Base-by-base conservation (phyloP, 176 grass and related monocot species). In the Oryza punctata region DNA sequence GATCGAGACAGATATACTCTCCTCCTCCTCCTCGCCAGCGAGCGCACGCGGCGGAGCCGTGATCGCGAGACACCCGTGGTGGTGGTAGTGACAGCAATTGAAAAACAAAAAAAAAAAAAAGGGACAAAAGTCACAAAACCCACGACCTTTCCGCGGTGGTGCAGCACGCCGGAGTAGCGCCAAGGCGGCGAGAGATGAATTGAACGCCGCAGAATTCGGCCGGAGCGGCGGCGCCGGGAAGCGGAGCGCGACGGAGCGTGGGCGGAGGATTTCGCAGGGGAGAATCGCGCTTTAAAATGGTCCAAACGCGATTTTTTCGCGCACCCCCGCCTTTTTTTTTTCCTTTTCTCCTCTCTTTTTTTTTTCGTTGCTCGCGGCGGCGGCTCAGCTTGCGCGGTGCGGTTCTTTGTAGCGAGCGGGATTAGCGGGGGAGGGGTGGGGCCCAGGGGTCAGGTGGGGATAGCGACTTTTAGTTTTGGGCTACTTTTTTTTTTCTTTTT, bases 201-300 rank as follows among this genome's bases (percentile, higher is more conserved):
- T 8, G 85, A 57, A 57, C 70, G 71, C 24, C 30, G 14, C 41
- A 6, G 1, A 43, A 44, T 46, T 67, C 32, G 61, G 33, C 76
- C 25, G 18, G 23, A 32, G 10, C 33, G 43, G 7, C 18, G 21
- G 19, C 28, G 49, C 8, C 38, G 16, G 64, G 67, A 19, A 19
- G 40, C 16, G 3, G 19, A 49, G 37, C 35, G 57, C 65, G 88
- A 72, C 71, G n/a, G 11, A 12, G 2, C 4, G 46, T 54, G 64
- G 5, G 0, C 38, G 12, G 65, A 6, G 18, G 25, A 49, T 3
- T 72, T 37, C 68, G 69, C 59, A 14, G 46, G 79, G 57, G 78
- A 73, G 84, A 82, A 82, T 65, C 12, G 46, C 57, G 25, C 77
- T 86, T 84, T 84, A 84, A 84, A 87, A 87, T 84, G 80, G 84